phyloP scores from a whole-genome alignment of 345 rosid genomes.

The Reutealis trisperma region DNA sequence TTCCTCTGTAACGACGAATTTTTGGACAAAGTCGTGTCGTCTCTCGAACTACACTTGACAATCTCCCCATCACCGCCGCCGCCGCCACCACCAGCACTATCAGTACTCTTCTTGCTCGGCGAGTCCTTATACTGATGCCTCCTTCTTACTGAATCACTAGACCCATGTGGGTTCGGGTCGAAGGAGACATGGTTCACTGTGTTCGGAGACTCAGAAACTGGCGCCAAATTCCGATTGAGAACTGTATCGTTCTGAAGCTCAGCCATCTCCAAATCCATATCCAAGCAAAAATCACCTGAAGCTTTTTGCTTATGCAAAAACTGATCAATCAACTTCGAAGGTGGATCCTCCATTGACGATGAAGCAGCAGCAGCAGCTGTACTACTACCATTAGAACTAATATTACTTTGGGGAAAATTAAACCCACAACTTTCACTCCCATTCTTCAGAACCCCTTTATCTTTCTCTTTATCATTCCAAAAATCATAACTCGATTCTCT shows the following conservation, averaged over 20 bases:
- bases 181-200: constrained; percentile 38
- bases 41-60: constrained; percentile 27
- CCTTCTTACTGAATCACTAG: constrained; percentile 24
- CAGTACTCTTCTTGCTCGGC: constrained; percentile 15
- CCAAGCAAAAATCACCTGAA: constrained; percentile 69
- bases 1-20: constrained; percentile 27
- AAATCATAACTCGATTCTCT: constrained; percentile 66
- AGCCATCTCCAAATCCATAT: constrained; percentile 71
- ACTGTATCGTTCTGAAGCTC: constrained; percentile 44
- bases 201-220: constrained; percentile 42
- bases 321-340: constrained; percentile 65
- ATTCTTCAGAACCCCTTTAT: constrained; percentile 20
- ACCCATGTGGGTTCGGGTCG: constrained; percentile 28
- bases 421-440: constrained; percentile 20
- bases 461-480: constrained; percentile 30
- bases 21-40: constrained; percentile 11
- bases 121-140: constrained; percentile 21
- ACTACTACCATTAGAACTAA: background rate
- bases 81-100: background rate
- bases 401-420: constrained; percentile 32
- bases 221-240: constrained; percentile 22
- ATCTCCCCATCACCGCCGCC: constrained; percentile 20
- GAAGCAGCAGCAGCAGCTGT: background rate
- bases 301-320: constrained; percentile 72
- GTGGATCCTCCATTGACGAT: constrained; percentile 51